phyloP scores from a whole-genome alignment of 805 yeast genomes.

The Cyberlindnera bimundalis region DNA sequence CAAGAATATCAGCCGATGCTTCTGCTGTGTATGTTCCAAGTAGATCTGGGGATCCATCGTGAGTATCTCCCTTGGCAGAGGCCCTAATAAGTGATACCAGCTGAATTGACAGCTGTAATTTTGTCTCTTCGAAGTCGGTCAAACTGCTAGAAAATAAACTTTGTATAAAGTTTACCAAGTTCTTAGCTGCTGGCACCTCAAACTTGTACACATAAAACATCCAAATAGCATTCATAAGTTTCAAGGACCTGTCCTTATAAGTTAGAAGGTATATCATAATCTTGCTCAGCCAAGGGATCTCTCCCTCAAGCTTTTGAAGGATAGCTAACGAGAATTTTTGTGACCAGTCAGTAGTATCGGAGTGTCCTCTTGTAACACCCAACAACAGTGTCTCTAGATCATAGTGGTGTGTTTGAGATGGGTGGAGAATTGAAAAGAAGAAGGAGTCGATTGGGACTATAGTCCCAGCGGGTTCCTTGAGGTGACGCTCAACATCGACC shows the following conservation, averaged over 20 bases:
- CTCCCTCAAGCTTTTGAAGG: slow-evolving; percentile 2
- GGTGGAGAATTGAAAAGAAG: slow-evolving; percentile 14
- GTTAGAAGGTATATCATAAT: slow-evolving; percentile 12
- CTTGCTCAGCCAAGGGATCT: neutral
- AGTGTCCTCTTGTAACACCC: neutral
- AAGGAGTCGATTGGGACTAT: slow-evolving; percentile 18
- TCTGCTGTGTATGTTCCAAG: neutral
- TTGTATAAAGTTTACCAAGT: slow-evolving; percentile 7
- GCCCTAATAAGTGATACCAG: slow-evolving; percentile 29
- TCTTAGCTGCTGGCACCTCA: slow-evolving; percentile 16
- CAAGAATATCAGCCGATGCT: neutral
- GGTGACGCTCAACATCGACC: slow-evolving; percentile 17
- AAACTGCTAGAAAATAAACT: neutral
- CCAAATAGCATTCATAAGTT: slow-evolving; percentile 30
- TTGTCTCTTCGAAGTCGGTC: slow-evolving; percentile 4
- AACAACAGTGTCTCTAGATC: slow-evolving; percentile 1
- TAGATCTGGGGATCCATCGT: slow-evolving; percentile 3
- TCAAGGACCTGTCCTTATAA: slow-evolving; percentile 24
- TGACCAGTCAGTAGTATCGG: slow-evolving; percentile 15
- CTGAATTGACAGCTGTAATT: slow-evolving; percentile 18
- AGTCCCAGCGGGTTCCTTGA: slow-evolving; percentile 5
- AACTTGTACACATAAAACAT: slow-evolving; percentile 25
- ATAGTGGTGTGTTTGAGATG: neutral
- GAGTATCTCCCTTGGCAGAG: slow-evolving; percentile 15
- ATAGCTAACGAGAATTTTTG: slow-evolving; percentile 11